Evolutionary conservation across 805 yeast species (phyloP).

Genomic region (Priceomyces haplophilus): DNA sequence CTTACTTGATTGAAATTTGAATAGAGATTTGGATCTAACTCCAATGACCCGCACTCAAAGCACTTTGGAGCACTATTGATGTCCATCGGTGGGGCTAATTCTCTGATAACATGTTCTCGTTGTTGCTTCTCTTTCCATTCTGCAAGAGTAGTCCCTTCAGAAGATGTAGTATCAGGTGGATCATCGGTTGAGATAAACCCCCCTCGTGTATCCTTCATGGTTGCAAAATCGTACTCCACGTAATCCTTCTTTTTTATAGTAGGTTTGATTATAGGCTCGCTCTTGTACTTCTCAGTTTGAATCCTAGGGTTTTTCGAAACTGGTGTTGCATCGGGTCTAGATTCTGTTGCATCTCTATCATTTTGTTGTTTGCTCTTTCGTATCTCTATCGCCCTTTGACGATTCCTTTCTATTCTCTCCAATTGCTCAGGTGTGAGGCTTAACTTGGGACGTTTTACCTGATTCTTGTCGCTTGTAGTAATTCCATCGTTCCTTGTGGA

Average conservation of each 20-base stretch:
- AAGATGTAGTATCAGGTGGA: conserved; percentile 14
- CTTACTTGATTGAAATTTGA: conserved; percentile 63
- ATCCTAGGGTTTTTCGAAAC: conserved; percentile 1
- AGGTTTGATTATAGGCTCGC: conserved; percentile 19
- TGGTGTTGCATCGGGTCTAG: conserved; percentile 11
- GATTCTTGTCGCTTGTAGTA: not conserved
- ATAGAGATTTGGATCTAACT: conserved; percentile 69
- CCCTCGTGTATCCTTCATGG: conserved; percentile 85
- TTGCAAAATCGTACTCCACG: conserved; percentile 82
- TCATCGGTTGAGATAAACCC: conserved; percentile 60
- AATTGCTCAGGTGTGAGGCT: conserved; percentile 49
- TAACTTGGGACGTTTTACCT: conserved; percentile 19
- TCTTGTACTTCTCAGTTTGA: conserved; percentile 1
- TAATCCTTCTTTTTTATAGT: conserved; percentile 59
- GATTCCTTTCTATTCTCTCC: conserved; percentile 48
- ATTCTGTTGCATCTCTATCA: conserved; percentile 32
- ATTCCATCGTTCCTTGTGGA: conserved; percentile 5
- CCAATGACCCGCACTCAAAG: conserved; percentile 76
- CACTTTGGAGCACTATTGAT: conserved; percentile 76
- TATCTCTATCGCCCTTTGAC: conserved; percentile 51
- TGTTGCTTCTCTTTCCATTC: conserved; percentile 50
- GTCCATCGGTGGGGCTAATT: conserved; percentile 71
- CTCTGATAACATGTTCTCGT: conserved; percentile 37
- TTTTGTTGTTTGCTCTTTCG: conserved; percentile 31
- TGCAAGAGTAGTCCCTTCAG: conserved; percentile 28